Evolutionary conservation across 2,329 filamentous ascomycete genomes (phyloP).

Genomic region (Claviceps purpurea): DNA sequence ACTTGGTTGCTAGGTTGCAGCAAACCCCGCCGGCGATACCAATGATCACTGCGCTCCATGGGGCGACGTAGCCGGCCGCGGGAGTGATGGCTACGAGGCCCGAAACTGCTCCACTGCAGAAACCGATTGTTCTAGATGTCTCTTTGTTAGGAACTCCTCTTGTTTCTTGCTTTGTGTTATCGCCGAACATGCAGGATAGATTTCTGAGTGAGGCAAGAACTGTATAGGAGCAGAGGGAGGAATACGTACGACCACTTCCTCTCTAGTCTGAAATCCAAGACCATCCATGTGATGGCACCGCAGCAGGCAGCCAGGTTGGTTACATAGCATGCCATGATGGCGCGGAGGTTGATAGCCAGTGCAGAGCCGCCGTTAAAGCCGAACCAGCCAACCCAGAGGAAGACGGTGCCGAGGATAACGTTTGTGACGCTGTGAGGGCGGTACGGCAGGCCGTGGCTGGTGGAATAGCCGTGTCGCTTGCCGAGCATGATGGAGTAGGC

Average conservation of each 20-base stretch:
- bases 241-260: conserved; percentile 51
- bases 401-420: conserved; percentile 58
- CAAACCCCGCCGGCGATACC: conserved; percentile 48
- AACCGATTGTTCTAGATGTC: conserved; percentile 62
- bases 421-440: conserved; percentile 62
- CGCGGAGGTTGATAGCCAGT: conserved; percentile 68
- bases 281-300: conserved; percentile 69
- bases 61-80: conserved; percentile 67
- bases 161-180: not conserved
- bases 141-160: not conserved
- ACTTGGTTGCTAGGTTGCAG: conserved; percentile 79
- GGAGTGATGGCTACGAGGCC: conserved; percentile 81
- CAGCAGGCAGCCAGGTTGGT: conserved; percentile 78
- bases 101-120: conserved; percentile 81
- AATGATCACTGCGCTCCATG: conserved; percentile 45
- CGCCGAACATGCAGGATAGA: not conserved
- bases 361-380: conserved; percentile 88
- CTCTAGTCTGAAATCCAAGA: conserved; percentile 84
- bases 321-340: conserved; percentile 78
- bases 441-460: conserved; percentile 49
- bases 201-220: not conserved
- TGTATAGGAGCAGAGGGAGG: not conserved
- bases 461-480: conserved; percentile 49
- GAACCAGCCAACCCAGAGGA: conserved; percentile 92
- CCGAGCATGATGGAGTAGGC: conserved; percentile 64